Conservation (phyloP, 176 grass and related monocot genomes). For the Secale cereale region DNA sequence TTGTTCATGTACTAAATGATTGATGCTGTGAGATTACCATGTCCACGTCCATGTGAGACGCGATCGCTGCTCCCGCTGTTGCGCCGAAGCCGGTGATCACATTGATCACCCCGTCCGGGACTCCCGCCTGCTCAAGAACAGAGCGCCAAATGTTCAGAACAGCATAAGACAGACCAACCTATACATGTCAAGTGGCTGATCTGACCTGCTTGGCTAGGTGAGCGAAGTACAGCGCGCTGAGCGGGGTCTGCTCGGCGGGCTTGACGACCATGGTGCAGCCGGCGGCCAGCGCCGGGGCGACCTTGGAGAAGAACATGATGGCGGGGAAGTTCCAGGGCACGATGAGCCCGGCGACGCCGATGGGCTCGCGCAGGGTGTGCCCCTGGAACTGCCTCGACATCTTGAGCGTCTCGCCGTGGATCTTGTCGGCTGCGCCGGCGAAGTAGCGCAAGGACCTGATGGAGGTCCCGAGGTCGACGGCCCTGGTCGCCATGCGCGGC, state of each 20-base stretch:
- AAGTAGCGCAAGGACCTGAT: conserved; percentile 47
- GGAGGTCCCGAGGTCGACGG: conserved; percentile 27
- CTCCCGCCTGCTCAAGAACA: conserved; percentile 35
- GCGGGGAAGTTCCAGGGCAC: conserved; percentile 53
- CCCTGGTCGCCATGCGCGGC: conserved; percentile 20
- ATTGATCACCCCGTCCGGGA: conserved; percentile 59
- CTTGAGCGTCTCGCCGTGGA: conserved; percentile 87
- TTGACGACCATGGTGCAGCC: conserved; percentile 63
- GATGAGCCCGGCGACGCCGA: conserved; percentile 55
- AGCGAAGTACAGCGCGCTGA: conserved; percentile 40
- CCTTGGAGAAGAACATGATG: conserved; percentile 54
- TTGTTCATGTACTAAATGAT: too few species aligned
- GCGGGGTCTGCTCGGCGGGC: conserved; percentile 50
- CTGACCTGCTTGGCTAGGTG: conserved; percentile 40
- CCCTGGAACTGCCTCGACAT: conserved; percentile 36
- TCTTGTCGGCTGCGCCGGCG: conserved; percentile 78
- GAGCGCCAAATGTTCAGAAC: neutral
- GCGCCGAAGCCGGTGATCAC: conserved; percentile 53
- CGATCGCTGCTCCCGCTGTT: conserved; percentile 53
- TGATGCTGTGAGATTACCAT: neutral
- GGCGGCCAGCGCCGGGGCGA: conserved; percentile 41
- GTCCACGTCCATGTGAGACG: conserved; percentile 66
- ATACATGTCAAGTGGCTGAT: neutral
- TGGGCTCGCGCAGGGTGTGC: conserved; percentile 49
- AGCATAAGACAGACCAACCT: neutral